Conservation (phyloP, 345 rosid species). For the Brassica carinata region DNA sequence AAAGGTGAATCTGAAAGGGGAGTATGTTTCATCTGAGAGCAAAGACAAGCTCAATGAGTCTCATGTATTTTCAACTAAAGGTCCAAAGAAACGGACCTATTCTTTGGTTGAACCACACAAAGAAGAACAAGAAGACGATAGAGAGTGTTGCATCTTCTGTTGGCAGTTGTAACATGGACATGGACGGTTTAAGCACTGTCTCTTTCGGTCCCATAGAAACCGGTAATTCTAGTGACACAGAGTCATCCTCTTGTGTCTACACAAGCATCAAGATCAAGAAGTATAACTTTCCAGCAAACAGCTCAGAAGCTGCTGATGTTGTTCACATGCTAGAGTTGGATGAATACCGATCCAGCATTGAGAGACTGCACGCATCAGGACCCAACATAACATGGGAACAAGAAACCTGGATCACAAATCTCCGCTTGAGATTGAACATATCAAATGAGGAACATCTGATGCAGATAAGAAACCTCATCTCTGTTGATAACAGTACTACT, state of each 20-base stretch:
- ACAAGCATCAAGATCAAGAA: conserved; percentile 7
- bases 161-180: conserved; percentile 62
- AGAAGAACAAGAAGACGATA: conserved; percentile 37
- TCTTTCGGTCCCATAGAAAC: conserved; percentile 37
- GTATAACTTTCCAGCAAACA: conserved; percentile 8
- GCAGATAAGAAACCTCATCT: conserved; percentile 73
- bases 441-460: conserved; percentile 81
- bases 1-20: conserved; percentile 34
- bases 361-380: conserved; percentile 76
- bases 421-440: conserved; percentile 69
- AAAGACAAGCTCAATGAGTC: conserved; percentile 40
- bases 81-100: conserved; percentile 45
- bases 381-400: conserved; percentile 81
- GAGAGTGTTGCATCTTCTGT: conserved; percentile 57
- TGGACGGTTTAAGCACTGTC: conserved; percentile 11
- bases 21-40: conserved; percentile 35
- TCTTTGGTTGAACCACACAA: conserved; percentile 36
- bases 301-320: conserved; percentile 46
- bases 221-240: conserved; percentile 34
- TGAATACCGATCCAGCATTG: conserved; percentile 66
- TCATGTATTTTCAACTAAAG: conserved; percentile 40
- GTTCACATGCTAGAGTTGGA: too few species aligned
- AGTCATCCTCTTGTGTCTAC: conserved; percentile 34
- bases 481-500: conserved; percentile 55
- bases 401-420: conserved; percentile 84